These are phyloP conservation scores for Tolypocladium inflatum DNA, from an alignment of 2,329 filamentous ascomycete genomes.

Conservation along the genomic window DNA sequence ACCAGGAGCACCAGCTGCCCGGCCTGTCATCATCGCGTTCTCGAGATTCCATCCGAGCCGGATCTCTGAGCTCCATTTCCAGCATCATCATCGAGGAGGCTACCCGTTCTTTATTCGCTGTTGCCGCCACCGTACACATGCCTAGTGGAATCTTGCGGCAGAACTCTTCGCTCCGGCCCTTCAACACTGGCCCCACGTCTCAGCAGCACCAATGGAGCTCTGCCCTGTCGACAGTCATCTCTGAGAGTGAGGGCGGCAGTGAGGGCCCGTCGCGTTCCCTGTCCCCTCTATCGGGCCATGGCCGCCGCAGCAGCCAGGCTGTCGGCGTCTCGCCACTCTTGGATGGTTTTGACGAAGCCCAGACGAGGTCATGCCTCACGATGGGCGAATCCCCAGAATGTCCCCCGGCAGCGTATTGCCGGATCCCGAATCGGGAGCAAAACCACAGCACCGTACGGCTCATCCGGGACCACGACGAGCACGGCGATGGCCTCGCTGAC, in stretches of 20 bases:
- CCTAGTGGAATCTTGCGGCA: neutral
- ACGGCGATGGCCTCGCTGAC: slow-evolving; percentile 55
- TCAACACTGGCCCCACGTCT: neutral
- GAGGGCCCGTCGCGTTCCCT: slow-evolving; percentile 38
- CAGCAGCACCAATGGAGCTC: slow-evolving; percentile 51
- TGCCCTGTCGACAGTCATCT: slow-evolving; percentile 54
- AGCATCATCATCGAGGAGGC: slow-evolving; percentile 43
- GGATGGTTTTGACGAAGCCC: slow-evolving; percentile 30
- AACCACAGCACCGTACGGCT: slow-evolving; percentile 29
- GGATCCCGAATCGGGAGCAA: slow-evolving; percentile 24
- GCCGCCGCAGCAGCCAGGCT: slow-evolving; percentile 43
- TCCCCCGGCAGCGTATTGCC: slow-evolving; percentile 34
- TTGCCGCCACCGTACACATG: slow-evolving; percentile 14
- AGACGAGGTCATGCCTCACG: slow-evolving; percentile 19
- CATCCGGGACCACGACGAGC: slow-evolving; percentile 51
- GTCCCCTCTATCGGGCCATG: slow-evolving; percentile 32
- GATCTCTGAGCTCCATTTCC: slow-evolving; percentile 46
- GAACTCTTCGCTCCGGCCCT: neutral
- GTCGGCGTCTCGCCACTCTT: slow-evolving; percentile 49
- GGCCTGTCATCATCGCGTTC: slow-evolving; percentile 41
- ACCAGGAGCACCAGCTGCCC: slow-evolving; percentile 30
- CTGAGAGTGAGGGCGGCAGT: slow-evolving; percentile 48
- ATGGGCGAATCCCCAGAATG: slow-evolving; percentile 4
- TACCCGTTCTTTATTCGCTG: slow-evolving; percentile 20
- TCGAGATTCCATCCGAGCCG: slow-evolving; percentile 41